Evolutionary conservation across 2,329 filamentous ascomycete genomes (phyloP).

Genomic region (Zymoseptoria tritici): DNA sequence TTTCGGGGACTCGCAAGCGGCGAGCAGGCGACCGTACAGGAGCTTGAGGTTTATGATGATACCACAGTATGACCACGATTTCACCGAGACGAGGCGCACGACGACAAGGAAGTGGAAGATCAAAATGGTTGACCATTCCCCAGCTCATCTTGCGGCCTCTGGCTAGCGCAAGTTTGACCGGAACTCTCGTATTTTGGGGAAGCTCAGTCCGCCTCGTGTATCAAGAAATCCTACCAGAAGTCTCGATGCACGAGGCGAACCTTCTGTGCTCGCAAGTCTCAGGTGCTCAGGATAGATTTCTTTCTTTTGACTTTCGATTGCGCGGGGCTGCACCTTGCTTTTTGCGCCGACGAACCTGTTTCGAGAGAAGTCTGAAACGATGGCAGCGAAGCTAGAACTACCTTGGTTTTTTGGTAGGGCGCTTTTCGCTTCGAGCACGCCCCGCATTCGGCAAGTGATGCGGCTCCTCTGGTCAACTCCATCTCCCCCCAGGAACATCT

Average conservation of each 20-base stretch:
- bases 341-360: neutral
- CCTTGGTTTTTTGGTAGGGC: neutral
- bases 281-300: too few relatives aligned
- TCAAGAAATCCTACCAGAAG: too few relatives aligned
- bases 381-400: neutral
- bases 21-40: neutral
- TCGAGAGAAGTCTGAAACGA: neutral
- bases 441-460: neutral
- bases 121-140: too few relatives aligned
- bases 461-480: neutral
- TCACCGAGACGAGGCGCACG: neutral
- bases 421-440: neutral
- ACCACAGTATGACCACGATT: neutral
- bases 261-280: too few relatives aligned
- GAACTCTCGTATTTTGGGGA: too few relatives aligned
- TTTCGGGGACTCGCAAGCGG: neutral
- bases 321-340: neutral
- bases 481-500: too few relatives aligned
- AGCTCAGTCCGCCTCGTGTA: too few relatives aligned
- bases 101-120: neutral
- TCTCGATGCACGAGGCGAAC: too few relatives aligned
- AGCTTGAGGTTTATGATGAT: neutral
- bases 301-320: neutral
- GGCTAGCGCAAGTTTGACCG: too few relatives aligned
- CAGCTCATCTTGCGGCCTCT: too few relatives aligned